phyloP scores from a whole-genome alignment of 371 early-diverging fungal genomes.

The Fennellomyces sp. region DNA sequence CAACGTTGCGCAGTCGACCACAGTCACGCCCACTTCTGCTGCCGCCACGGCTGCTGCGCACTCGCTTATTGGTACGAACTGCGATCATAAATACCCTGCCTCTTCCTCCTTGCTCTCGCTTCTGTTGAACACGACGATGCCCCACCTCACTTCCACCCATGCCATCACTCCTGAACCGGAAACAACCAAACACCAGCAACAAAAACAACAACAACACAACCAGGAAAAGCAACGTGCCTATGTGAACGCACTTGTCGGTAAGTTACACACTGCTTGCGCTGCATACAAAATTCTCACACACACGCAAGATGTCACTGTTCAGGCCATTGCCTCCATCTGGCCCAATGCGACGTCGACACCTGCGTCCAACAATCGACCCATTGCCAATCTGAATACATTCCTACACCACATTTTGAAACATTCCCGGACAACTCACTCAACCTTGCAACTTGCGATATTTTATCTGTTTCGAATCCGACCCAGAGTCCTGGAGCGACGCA shows the following conservation, averaged over 20 bases:
- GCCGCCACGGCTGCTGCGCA: conserved; percentile 27
- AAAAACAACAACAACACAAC: conserved; percentile 9
- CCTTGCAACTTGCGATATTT: conserved; percentile 77
- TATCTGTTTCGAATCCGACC: conserved; percentile 68
- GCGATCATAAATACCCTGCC: conserved; percentile 30
- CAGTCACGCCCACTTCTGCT: conserved; percentile 15
- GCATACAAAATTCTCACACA: neutral
- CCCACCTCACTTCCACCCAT: conserved; percentile 9
- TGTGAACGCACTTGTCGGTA: conserved; percentile 52
- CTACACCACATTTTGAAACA: conserved; percentile 78
- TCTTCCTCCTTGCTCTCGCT: conserved; percentile 18
- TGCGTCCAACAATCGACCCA: conserved; percentile 34
- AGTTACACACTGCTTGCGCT: conserved; percentile 11
- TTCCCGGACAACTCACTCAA: conserved; percentile 79
- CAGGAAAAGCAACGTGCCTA: conserved; percentile 35
- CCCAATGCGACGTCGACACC: conserved; percentile 36
- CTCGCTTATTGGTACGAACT: conserved; percentile 21
- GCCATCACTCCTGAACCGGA: neutral
- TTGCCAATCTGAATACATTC: conserved; percentile 69
- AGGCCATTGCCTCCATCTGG: conserved; percentile 67
- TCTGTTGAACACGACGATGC: conserved; percentile 25
- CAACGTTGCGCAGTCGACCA: conserved; percentile 13
- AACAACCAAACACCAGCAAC: conserved; percentile 6
- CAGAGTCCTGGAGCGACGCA: conserved; percentile 30
- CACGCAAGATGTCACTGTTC: conserved; percentile 51